Percentiles rank a stretch among this genome's conserved stretches.
Evolutionary conservation across 2,329 filamentous ascomycete species (phyloP).

Genomic region (Penicillium sp.): DNA sequence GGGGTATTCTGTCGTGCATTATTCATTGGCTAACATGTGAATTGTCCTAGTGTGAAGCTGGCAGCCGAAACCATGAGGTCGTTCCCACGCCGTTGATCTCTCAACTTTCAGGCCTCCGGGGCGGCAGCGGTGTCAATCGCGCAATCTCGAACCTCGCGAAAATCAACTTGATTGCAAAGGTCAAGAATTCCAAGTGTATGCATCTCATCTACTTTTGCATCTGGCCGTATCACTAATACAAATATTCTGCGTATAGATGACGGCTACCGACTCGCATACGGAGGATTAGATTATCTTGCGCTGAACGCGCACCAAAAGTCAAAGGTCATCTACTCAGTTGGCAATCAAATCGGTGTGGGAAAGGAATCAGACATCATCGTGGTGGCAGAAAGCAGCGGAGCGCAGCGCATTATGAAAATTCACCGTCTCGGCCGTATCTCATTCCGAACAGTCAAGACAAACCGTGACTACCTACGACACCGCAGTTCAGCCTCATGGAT

Average conservation of each 20-base stretch:
- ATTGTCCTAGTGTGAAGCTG: constrained; percentile 72
- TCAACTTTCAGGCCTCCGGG: constrained; percentile 75
- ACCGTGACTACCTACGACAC: constrained; percentile 90
- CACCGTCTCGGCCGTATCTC: constrained; percentile 93
- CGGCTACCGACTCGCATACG: constrained; percentile 93
- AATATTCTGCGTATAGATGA: constrained; percentile 57
- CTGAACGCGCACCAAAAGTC: constrained; percentile 82
- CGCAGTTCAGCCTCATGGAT: constrained; percentile 85
- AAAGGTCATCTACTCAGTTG: constrained; percentile 83
- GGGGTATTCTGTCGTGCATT: background rate
- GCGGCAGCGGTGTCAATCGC: constrained; percentile 74
- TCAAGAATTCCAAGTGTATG: constrained; percentile 85
- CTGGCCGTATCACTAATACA: constrained; percentile 4
- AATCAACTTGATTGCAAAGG: constrained; percentile 80
- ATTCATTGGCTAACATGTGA: constrained; percentile 5
- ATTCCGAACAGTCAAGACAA: constrained; percentile 92
- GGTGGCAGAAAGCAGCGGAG: constrained; percentile 74
- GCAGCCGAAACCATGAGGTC: constrained; percentile 94
- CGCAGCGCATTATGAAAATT: constrained; percentile 86
- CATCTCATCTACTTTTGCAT: background rate
- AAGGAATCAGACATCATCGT: constrained; percentile 98
- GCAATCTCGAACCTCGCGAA: constrained; percentile 91
- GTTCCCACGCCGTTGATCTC: constrained; percentile 88
- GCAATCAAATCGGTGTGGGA: constrained; percentile 90
- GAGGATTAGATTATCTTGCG: constrained; percentile 95